phyloP scores from a whole-genome alignment of 805 yeast genomes.

The Tetrapisispora iriomotensis region DNA sequence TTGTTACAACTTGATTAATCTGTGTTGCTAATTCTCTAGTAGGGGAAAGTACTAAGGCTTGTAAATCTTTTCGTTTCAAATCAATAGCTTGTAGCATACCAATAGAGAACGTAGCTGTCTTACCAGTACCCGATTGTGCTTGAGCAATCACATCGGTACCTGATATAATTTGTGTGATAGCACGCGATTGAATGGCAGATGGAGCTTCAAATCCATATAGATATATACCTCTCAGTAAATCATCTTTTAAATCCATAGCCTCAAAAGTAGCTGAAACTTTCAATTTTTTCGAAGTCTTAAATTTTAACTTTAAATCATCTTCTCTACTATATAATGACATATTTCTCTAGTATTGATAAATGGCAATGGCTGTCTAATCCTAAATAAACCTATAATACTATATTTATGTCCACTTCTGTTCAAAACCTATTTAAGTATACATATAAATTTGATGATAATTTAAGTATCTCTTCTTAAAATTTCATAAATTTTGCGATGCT shows the following conservation, averaged over 20 bases:
- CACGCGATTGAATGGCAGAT: conserved; percentile 94
- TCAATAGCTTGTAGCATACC: conserved; percentile 86
- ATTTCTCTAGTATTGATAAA: no score
- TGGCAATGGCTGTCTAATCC: no score
- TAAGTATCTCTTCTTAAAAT: not conserved
- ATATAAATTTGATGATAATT: not conserved
- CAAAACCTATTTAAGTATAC: no score
- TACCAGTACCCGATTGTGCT: conserved; percentile 98
- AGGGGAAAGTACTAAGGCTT: conserved; percentile 87
- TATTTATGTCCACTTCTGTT: no score
- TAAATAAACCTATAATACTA: no score
- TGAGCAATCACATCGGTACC: conserved; percentile 96
- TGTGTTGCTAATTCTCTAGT: conserved; percentile 94
- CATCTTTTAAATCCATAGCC: conserved; percentile 62
- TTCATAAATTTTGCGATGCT: conserved; percentile 3
- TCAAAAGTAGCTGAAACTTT: conserved; percentile 53
- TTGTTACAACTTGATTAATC: conserved; percentile 77
- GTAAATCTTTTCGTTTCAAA: conserved; percentile 59
- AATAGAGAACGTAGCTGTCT: conserved; percentile 96
- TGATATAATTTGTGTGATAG: conserved; percentile 84
- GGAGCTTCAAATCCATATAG: conserved; percentile 93
- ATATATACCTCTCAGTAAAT: conserved; percentile 52
- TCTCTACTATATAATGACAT: conserved; percentile 52
- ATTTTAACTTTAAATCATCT: conserved; percentile 48
- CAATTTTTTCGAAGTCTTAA: conserved; percentile 50